Evolutionary conservation across 75 land plant genomes (phyloP), one percentile per base, ranked within the genome.

Genomic region (Cunninghamia lanceolata): DNA sequence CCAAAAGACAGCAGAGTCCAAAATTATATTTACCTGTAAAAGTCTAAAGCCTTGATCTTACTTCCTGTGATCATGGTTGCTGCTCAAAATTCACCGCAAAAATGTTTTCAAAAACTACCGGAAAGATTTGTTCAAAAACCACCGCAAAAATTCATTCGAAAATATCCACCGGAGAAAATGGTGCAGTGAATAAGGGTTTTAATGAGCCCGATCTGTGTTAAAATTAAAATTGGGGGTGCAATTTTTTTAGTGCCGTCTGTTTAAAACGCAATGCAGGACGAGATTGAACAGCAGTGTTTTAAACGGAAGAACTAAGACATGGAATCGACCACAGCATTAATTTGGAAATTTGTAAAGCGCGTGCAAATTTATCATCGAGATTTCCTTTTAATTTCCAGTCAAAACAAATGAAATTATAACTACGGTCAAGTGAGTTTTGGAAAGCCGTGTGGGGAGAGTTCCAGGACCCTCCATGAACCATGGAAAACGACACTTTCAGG

Each of bases 41-140:
- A 96, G 90, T 98, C 99, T 30, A 98, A 91, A 46, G 99, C 92
- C 89, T 98, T 98, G 94, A 98, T 85, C 91, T 93, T 98, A 89
- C 92, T 89, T 42, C 94, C 30, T 79, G 95, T 85, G 66, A 93
- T 81, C 99, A 98, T 98, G 89, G 90, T 39, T 32, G 40, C 75
- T 46, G 70, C n/a, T 28, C 50, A 28, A 45, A 28, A 80, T 32
- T 32, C 36, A 71, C 75, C 14, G 16, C 34, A 71, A 11, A 28
- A 9, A 30, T 0, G 5, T 70, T 1, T 28, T 70, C 9, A 30
- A 30, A 56, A 56, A 56, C 4, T 21, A 19, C 59, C 59, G 19
- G 21, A 56, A 63, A n/a, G n/a, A n/a, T 0, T 25, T 70, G 1
- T 28, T 70, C 9, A 30, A 30, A 56, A 56, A 56, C 4, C 59